phyloP scores from a whole-genome alignment of 2,329 filamentous ascomycete genomes.

The Hirsutella rhossiliensis region DNA sequence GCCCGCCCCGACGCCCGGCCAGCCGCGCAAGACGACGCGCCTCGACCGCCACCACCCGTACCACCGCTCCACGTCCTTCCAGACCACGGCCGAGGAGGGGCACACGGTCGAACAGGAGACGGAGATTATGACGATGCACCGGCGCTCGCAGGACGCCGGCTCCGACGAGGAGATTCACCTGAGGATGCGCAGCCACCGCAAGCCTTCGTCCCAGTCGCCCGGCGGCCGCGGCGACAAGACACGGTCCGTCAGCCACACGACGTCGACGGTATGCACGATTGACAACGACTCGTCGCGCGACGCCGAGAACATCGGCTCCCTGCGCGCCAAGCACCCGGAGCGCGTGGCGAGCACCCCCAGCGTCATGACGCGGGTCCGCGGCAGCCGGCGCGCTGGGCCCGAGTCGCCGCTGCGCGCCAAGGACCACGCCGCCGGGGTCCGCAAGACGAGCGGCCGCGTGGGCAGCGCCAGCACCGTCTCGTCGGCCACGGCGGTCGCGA shows the following conservation, averaged over 20 bases:
- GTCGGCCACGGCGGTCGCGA: conserved; percentile 28
- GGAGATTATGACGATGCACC: conserved; percentile 49
- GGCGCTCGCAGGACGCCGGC: conserved; percentile 41
- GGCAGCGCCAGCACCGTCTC: conserved; percentile 40
- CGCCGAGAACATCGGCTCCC: conserved; percentile 54
- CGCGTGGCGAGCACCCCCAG: conserved; percentile 24
- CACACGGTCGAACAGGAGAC: conserved; percentile 43
- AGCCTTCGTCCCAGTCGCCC: conserved; percentile 51
- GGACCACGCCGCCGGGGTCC: conserved; percentile 39
- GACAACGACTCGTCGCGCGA: conserved; percentile 60
- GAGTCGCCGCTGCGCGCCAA: conserved; percentile 39
- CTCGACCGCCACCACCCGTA: conserved; percentile 68
- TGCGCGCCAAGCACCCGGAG: conserved; percentile 46
- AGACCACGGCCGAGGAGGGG: conserved; percentile 32
- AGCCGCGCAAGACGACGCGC: conserved; percentile 80
- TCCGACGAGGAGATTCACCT: conserved; percentile 77
- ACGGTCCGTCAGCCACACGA: conserved; percentile 56
- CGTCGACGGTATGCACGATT: conserved; percentile 44
- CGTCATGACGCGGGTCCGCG: conserved; percentile 53
- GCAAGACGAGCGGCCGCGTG: conserved; percentile 55
- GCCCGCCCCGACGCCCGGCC: conserved; percentile 87
- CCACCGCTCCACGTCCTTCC: conserved; percentile 39
- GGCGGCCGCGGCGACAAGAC: conserved; percentile 46
- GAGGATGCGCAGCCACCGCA: conserved; percentile 57
- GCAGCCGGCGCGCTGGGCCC: conserved; percentile 37